Conservation (phyloP, 441 rosid species). For the Corymbia citriodora region DNA sequence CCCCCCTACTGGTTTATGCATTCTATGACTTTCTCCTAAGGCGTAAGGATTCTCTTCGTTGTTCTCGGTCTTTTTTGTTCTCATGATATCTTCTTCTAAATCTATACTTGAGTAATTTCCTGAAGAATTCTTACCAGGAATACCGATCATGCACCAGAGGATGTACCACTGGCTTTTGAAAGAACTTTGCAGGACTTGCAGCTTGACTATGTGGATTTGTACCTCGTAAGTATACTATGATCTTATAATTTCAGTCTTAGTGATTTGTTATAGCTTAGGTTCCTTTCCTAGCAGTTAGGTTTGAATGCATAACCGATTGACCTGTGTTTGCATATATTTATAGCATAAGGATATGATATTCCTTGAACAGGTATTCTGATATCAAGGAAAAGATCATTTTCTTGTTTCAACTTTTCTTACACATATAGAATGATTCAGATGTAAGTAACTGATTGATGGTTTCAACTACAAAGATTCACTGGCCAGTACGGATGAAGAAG, state of each 20-base stretch:
- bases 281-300: neutral
- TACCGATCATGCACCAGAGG: constrained; percentile 41
- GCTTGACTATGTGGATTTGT: constrained; percentile 57
- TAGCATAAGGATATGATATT: neutral
- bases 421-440: neutral
- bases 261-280: neutral
- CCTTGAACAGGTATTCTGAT: neutral
- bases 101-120: neutral
- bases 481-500: constrained; percentile 7
- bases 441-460: neutral
- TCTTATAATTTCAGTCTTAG: neutral
- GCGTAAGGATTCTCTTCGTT: neutral
- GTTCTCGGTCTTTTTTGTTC: neutral
- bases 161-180: constrained; percentile 40
- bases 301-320: accelerated
- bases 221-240: constrained; percentile 35
- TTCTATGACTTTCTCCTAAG: neutral
- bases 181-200: constrained; percentile 60
- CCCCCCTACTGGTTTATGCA: neutral
- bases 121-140: constrained; percentile 17
- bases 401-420: neutral
- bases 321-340: neutral
- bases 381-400: neutral
- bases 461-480: neutral
- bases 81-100: neutral